Evolutionary conservation across 1,284 basidiomycete genomes (phyloP), one percentile per base, ranked within the genome.

Genomic region (Ceratorhiza oryzae-sativae): DNA sequence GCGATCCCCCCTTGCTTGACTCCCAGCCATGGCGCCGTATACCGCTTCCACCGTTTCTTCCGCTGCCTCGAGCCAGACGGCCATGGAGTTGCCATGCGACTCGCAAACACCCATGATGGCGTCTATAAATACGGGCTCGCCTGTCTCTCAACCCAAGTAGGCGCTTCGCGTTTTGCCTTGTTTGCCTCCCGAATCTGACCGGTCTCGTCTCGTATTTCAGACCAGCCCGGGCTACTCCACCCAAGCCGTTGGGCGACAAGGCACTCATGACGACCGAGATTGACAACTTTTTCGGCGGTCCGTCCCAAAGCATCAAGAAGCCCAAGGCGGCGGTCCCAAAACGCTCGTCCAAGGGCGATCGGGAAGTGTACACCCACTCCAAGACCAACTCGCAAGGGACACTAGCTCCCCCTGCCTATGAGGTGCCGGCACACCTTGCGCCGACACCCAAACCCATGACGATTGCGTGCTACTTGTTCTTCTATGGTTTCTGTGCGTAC

Each of bases 401-500:
- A 27, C 49, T 55, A 15, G 10, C 53, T 3, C 67, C 67, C n/a
- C 67, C 67, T 12, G 25, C 67, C n/a, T 70, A 70, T 55, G 67
- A 70, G 53, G 48, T 48, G 10, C 67, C 67, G 30, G 41, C 23
- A 6, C 55, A 70, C 13, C 67, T 70, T 20, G 67, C 67, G 42
- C 67, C 67, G 6, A 58, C 53, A 4, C 18, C 67, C 23, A 59
- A 45, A 23, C 67, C 67, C 1, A 32, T 20, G 18, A 70, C 67
- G 15, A 48, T 70, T 42, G 67, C 67, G 2, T 41, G 55, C 1
- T 48, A 41, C 27, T 20, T 70, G 25, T 70, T 70, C 67, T 27
- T 58, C 12, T 70, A 58, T 46, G 67, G 67, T n/a, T 70, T 70
- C 67, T n/a, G 67, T 70, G 23, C 56, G 67, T 59, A 10, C 23